Conservation (phyloP, 805 yeast genomes). For the Myxozyma neotropica region DNA sequence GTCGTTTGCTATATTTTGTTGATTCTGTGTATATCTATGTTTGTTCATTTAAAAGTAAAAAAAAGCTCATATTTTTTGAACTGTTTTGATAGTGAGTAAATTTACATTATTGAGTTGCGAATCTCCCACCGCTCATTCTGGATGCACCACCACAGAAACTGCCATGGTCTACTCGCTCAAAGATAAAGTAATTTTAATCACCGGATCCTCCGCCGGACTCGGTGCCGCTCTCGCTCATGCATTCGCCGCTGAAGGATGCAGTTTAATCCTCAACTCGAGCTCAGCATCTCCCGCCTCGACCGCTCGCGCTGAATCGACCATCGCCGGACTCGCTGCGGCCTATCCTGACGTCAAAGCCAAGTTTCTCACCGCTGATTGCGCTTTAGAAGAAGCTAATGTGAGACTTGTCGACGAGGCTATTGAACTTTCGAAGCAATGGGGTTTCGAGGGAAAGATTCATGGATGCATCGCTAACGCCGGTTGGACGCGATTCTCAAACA, state of each 20-base stretch:
- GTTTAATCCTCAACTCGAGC: slow-evolving; percentile 43
- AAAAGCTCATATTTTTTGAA: no score
- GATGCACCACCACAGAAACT: no score
- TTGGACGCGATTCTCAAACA: slow-evolving; percentile 45
- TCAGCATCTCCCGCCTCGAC: slow-evolving; percentile 35
- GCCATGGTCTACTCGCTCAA: slow-evolving; percentile 34
- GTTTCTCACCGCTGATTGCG: slow-evolving; percentile 41
- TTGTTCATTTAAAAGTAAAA: neutral
- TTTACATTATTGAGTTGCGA: no score
- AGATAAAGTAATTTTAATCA: slow-evolving; percentile 42
- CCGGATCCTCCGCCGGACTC: slow-evolving; percentile 44
- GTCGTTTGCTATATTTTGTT: no score
- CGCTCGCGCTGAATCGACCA: slow-evolving; percentile 42
- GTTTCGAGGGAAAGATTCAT: slow-evolving; percentile 41
- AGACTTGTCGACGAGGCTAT: slow-evolving; percentile 40
- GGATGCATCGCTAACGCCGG: slow-evolving; percentile 48
- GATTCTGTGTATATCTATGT: neutral
- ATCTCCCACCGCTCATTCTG: no score
- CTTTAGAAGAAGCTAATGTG: slow-evolving; percentile 35
- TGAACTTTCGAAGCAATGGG: slow-evolving; percentile 18
- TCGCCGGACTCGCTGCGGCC: slow-evolving; percentile 16
- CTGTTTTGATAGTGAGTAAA: no score
- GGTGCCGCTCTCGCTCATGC: slow-evolving; percentile 44
- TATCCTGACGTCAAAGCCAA: slow-evolving; percentile 33
- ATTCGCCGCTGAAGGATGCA: slow-evolving; percentile 45